A percentile compares a stretch with the other conserved stretches of the same genome.
These are phyloP conservation scores for Pinus taeda DNA, from an alignment of 75 land plant species.

Conservation along the genomic window DNA sequence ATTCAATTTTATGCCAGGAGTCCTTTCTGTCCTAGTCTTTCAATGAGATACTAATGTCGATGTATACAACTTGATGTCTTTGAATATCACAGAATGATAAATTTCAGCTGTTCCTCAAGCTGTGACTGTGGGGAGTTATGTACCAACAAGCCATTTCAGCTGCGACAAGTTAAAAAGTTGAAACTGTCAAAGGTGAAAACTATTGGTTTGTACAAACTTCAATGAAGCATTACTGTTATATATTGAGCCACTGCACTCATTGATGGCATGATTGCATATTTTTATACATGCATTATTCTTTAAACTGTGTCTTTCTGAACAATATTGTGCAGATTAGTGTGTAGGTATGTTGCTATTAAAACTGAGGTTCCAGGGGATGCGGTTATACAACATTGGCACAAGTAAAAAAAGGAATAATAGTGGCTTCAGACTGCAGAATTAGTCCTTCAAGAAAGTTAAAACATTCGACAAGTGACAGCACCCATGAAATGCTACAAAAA, in stretches of 20 bases:
- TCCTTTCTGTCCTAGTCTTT: neutral
- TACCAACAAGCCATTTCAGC: constrained; percentile 81
- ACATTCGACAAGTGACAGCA: too few species aligned
- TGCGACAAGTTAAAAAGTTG: constrained; percentile 67
- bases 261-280: too few species aligned
- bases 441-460: too few species aligned
- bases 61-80: neutral
- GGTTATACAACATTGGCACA: too few species aligned
- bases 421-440: too few species aligned
- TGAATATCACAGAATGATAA: constrained; percentile 59
- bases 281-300: too few species aligned
- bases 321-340: too few species aligned
- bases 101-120: constrained; percentile 73
- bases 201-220: neutral
- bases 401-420: too few species aligned
- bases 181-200: constrained; percentile 60
- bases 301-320: too few species aligned
- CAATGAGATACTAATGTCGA: neutral
- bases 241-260: neutral
- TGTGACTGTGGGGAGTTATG: constrained; percentile 84
- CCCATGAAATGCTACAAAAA: too few species aligned
- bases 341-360: too few species aligned
- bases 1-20: neutral
- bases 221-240: neutral
- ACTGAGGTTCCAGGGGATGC: too few species aligned